phyloP scores from a whole-genome alignment of 768 basidiomycete genomes.

The Tulasnella sp. region DNA sequence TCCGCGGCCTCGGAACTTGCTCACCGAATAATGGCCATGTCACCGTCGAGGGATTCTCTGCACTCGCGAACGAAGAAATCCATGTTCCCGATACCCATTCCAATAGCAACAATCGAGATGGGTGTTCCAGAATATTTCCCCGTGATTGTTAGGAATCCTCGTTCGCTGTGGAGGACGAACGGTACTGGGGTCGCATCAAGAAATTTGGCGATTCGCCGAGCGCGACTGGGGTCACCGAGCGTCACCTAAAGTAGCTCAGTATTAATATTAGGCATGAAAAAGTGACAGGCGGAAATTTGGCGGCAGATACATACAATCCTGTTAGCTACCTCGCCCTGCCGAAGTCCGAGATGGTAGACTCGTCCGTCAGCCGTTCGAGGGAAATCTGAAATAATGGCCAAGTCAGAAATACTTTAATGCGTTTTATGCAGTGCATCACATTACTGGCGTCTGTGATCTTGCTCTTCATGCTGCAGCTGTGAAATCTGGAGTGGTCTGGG shows the following conservation, averaged over 20 bases:
- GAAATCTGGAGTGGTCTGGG: neutral
- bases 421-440: neutral
- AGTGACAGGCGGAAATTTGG: neutral
- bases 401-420: neutral
- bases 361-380: conserved; percentile 64
- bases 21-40: conserved; percentile 47
- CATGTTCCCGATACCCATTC: conserved; percentile 75
- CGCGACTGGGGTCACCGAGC: conserved; percentile 65
- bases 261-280: neutral
- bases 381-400: conserved; percentile 45
- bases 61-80: conserved; percentile 81
- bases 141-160: conserved; percentile 68
- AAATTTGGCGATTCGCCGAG: conserved; percentile 47
- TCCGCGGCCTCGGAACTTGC: neutral
- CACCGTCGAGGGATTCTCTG: conserved; percentile 61
- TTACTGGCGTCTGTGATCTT: conserved; percentile 9
- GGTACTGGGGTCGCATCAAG: conserved; percentile 40
- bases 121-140: conserved; percentile 57
- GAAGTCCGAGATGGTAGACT: conserved; percentile 72
- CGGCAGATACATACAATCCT: conserved; percentile 46
- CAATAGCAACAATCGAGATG: conserved; percentile 67
- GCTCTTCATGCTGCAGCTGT: neutral
- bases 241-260: conserved; percentile 45
- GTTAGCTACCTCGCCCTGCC: conserved; percentile 71
- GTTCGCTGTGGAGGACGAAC: conserved; percentile 59